Evolutionary conservation across 202 grass and related monocot species (phyloP), one percentile per base, ranked within the genome.

Genomic region (Setaria viridis): DNA sequence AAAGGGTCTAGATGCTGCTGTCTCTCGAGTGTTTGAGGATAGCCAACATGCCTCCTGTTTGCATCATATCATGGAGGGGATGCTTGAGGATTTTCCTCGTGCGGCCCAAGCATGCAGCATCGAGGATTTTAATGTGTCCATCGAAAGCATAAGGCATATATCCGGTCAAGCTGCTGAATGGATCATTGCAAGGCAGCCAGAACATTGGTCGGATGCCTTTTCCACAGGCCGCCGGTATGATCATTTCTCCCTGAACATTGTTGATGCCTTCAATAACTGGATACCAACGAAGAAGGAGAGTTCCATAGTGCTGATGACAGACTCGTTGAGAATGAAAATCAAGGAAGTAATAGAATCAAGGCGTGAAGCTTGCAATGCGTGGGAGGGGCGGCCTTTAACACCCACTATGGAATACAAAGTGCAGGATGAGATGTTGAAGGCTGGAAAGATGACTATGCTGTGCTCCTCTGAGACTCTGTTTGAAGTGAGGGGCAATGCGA

Each of bases 401-500:
- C 96, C 93, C 46, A 89, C 89, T 35, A 92, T 95, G 93, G 93
- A 95, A 63, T 89, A 87, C 81, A 99, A 95, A 88, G 87, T 86
- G 48, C 86, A 92, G 60, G 94, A 88, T 51, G 96, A 95, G 79
- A 84, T 92, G 56, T 62, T 62, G 16, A 93, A 95, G 76, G 87
- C 93, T 9, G 79, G 86, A 11, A 99, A 99, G 72, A 85, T 99
- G 50, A 94, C 73, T 68, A 93, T 99, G 35, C 43, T 99, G 67
- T 95, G 96, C 82, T 99, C 96, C 67, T 99, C 93, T 7, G 93
- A 94, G 29, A 95, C 96, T 13, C 87, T 99, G 77, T 99, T 99
- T 88, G 96, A 99, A 90, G 96, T 99, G 16, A 88, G 96, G 77
- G 91, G 88, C 72, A 94, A 87, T 60, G 85, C 79, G 6, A 94